These are phyloP conservation scores for Halophytophthora batemanensis DNA, from an alignment of 352 stramenopile genomes.

Conservation along the genomic window DNA sequence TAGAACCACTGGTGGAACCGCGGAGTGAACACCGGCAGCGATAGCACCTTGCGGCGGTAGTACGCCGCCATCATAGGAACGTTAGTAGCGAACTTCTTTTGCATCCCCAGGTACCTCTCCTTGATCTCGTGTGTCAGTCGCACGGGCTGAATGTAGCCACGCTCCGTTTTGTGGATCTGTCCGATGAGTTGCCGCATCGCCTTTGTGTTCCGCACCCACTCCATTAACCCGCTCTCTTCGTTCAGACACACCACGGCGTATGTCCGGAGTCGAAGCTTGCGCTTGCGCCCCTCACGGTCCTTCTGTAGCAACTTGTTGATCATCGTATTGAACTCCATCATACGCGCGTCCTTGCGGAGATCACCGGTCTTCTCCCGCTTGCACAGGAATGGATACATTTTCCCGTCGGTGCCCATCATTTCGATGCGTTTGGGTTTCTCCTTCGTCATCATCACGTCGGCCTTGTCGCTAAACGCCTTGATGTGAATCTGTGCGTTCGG, in stretches of 20 bases:
- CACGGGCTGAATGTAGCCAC: conserved; percentile 77
- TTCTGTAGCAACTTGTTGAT: conserved; percentile 98
- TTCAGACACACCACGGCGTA: conserved; percentile 99
- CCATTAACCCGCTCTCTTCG: conserved; percentile 98
- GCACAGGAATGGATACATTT: conserved; percentile 90
- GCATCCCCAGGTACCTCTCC: conserved; percentile 86
- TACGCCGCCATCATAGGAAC: conserved; percentile 72
- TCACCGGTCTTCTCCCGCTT: conserved; percentile 98
- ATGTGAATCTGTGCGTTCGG: conserved; percentile 83
- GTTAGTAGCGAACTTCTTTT: conserved; percentile 80
- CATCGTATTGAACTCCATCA: conserved; percentile 99
- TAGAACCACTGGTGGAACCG: conserved; percentile 99
- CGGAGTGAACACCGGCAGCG: conserved; percentile 84
- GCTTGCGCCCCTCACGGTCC: conserved; percentile 85
- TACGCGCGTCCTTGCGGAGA: conserved; percentile 98
- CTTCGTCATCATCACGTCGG: conserved; percentile 98
- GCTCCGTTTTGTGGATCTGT: conserved; percentile 87
- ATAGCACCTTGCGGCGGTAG: conserved; percentile 68
- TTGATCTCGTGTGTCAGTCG: conserved; percentile 81
- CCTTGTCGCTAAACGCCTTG: conserved; percentile 83
- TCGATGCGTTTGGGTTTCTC: conserved; percentile 99
- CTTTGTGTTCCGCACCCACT: conserved; percentile 99
- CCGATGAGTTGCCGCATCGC: conserved; percentile 89
- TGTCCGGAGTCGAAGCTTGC: conserved; percentile 94
- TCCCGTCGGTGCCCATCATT: conserved; percentile 69